Base-by-base conservation (phyloP, 2,329 filamentous ascomycete genomes). In the Phyllachora maydis region DNA sequence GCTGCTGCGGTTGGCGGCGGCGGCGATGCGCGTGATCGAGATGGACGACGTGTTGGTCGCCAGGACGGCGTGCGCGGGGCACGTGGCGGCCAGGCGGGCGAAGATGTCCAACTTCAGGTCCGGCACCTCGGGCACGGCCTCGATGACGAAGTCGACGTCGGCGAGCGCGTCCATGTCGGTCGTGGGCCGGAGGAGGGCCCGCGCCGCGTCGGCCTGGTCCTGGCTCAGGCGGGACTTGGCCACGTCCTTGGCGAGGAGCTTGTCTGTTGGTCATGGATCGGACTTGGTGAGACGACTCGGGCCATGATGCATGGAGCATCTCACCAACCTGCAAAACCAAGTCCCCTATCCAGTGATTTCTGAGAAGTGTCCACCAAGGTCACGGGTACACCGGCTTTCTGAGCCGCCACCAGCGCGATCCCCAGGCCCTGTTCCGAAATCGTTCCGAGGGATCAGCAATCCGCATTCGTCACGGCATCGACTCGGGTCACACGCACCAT, bases 21-120 rank as follows among this genome's bases (percentile, higher is more conserved):
- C 83, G 11, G 88, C 88, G 39, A 98, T 93, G 42, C 75, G 76
- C 20, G 88, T 98, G 46, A 98, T 93, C 30, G 79, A 85, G 44
- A 98, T 98, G 30, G 82, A 92, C n/a, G 82, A 92, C 5, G 88
- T 98, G 56, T 98, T 98, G 31, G 88, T 98, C 4, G 88, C 85
- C 17, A 98, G 65, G 37, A 98, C 78, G 28, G 88, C 69, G 42
- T 95, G 81, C 24, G 71, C 56, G 8, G 81, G 72, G 35, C 77
- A 83, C 35, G 91, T 70, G 37, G 76, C 54, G 5, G 83, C 82
- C 8, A 98, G 63, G 40, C 74, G 63, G 33, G 66, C 55, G 52
- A 98, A 98, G 35, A 98, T 90, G 33, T 71, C 68, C 34, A 71
- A 69, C 52, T 98, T 98, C 32, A 98, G 65, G 24, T 72, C 58